A percentile compares a stretch with the other conserved stretches of the same genome.
phyloP scores from a whole-genome alignment of 2,329 filamentous ascomycete genomes.

The Alternaria gaisen region DNA sequence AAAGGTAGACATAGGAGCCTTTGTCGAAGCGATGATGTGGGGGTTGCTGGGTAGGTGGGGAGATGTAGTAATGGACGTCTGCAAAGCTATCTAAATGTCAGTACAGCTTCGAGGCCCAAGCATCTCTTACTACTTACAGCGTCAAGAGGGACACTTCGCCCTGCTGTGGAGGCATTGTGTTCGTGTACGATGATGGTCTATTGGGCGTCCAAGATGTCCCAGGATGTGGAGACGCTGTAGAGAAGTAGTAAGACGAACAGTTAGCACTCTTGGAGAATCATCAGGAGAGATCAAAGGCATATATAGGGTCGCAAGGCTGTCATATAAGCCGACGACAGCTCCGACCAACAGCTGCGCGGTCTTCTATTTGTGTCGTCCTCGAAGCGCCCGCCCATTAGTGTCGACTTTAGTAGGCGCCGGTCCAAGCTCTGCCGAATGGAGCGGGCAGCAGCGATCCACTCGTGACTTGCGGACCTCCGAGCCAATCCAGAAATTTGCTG shows the following conservation, averaged over 20 bases:
- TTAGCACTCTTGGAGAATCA: constrained; percentile 24
- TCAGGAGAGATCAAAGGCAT: constrained; percentile 19
- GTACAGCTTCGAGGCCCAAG: constrained; percentile 1
- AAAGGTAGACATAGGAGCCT: constrained; percentile 81
- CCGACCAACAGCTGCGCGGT: constrained; percentile 27
- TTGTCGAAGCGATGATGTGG: constrained; percentile 84
- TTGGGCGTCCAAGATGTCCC: constrained; percentile 18
- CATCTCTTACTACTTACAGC: constrained; percentile 50
- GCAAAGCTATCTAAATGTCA: constrained; percentile 66
- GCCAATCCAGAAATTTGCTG: constrained; percentile 44
- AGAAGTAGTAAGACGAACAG: constrained; percentile 12
- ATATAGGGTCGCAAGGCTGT: constrained; percentile 27
- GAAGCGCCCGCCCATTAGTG: constrained; percentile 44
- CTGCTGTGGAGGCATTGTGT: constrained; percentile 58
- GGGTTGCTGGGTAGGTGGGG: constrained; percentile 70
- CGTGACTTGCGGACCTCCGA: constrained; percentile 42
- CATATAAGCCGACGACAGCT: constrained; percentile 22
- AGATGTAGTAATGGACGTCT: constrained; percentile 82
- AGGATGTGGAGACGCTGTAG: constrained; percentile 7
- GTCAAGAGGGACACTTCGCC: constrained; percentile 59
- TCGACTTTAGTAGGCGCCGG: constrained; percentile 26
- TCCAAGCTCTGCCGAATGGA: constrained; percentile 30
- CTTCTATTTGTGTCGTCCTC: constrained; percentile 48
- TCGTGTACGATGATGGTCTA: constrained; percentile 11
- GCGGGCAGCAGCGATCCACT: constrained; percentile 16